These are phyloP conservation scores for Ascoidea tarda DNA, from an alignment of 805 yeast species.

Conservation along the genomic window DNA sequence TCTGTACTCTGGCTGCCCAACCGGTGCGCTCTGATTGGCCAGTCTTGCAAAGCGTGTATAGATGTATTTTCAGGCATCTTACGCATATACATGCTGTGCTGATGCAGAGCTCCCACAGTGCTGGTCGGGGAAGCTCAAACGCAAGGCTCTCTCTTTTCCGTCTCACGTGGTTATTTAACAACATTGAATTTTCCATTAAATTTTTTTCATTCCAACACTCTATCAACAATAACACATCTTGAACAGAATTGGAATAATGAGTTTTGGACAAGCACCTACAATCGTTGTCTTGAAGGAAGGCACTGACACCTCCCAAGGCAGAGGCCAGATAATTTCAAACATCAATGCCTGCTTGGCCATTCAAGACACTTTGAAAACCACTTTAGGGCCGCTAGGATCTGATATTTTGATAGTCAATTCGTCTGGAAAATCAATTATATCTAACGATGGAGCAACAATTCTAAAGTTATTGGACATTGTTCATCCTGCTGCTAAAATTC, in stretches of 20 bases:
- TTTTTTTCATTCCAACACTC: no score
- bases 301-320: conserved; percentile 93
- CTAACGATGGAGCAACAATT: conserved; percentile 98
- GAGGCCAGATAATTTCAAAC: conserved; percentile 88
- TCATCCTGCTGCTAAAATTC: conserved; percentile 95
- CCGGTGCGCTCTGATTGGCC: no score
- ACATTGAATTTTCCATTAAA: no score
- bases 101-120: no score
- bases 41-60: no score
- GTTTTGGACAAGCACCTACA: conserved; percentile 93
- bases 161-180: no score
- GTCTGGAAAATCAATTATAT: conserved; percentile 81
- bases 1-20: no score
- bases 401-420: conserved; percentile 82
- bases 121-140: no score
- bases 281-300: conserved; percentile 97
- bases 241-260: conserved; percentile 30
- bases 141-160: no score
- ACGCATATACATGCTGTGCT: no score
- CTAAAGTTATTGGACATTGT: conserved; percentile 84
- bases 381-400: conserved; percentile 95
- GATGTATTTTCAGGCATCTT: no score
- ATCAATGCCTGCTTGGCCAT: conserved; percentile 96
- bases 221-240: no score
- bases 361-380: conserved; percentile 89